Percentiles rank a stretch among this genome's conserved stretches.
Evolutionary conservation across 192 early-diverging fungal species (phyloP).

Genomic region (Mycoemilia scoparia): DNA sequence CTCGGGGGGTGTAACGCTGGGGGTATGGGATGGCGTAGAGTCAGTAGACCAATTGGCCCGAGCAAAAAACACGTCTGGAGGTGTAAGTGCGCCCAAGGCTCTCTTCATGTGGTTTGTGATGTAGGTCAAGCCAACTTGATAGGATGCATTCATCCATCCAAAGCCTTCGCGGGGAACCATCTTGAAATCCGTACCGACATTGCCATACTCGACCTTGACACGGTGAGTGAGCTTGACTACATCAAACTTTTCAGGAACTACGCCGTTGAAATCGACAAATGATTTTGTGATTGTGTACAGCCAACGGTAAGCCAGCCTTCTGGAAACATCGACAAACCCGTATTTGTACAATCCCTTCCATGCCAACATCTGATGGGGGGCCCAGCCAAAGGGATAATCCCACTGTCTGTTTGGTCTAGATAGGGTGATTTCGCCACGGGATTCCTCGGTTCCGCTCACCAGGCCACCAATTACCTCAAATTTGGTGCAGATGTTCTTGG

Average conservation of each 20-base stretch:
- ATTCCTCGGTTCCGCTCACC: constrained; percentile 80
- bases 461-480: constrained; percentile 87
- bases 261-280: constrained; percentile 94
- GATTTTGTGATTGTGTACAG: constrained; percentile 82
- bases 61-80: constrained; percentile 46
- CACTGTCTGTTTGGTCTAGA: constrained; percentile 87
- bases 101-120: constrained; percentile 51
- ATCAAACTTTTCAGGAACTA: constrained; percentile 96
- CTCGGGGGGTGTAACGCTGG: constrained; percentile 11
- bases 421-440: constrained; percentile 60
- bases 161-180: constrained; percentile 89
- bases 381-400: constrained; percentile 92
- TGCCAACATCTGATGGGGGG: constrained; percentile 97
- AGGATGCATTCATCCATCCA: constrained; percentile 96
- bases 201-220: constrained; percentile 91
- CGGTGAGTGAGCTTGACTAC: constrained; percentile 78
- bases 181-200: constrained; percentile 87
- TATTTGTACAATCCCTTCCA: constrained; percentile 84
- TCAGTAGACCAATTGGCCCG: constrained; percentile 21
- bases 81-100: constrained; percentile 56
- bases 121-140: constrained; percentile 64
- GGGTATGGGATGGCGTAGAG: constrained; percentile 20
- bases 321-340: constrained; percentile 49
- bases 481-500: constrained; percentile 39
- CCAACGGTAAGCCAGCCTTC: constrained; percentile 83